Conservation (phyloP, 2,329 filamentous ascomycete genomes). For the Emergomyces orientalis region DNA sequence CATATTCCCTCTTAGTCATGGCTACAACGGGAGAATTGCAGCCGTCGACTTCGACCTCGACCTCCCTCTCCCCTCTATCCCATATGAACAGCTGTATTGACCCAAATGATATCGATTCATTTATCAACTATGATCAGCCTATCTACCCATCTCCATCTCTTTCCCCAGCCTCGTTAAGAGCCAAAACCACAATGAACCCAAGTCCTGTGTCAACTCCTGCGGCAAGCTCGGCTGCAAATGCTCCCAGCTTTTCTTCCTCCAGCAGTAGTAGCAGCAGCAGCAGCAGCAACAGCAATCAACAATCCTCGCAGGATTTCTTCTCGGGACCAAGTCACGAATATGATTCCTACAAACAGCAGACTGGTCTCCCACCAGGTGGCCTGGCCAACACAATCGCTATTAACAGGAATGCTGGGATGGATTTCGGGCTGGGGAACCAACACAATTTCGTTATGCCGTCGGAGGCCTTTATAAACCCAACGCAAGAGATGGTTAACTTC, state of each 20-base stretch:
- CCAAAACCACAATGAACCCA: conserved; percentile 7
- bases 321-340: conserved; percentile 88
- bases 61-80: conserved; percentile 20
- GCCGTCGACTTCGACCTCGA: conserved; percentile 19
- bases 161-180: conserved; percentile 13
- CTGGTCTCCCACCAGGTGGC: conserved; percentile 78
- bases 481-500: conserved; percentile 1
- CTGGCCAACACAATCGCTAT: conserved; percentile 70
- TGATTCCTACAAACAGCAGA: conserved; percentile 90
- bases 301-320: conserved; percentile 45
- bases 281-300: neutral
- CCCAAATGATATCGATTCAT: conserved; percentile 36
- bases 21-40: conserved; percentile 14
- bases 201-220: conserved; percentile 10
- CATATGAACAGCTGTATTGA: conserved; percentile 30
- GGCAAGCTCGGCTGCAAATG: conserved; percentile 27
- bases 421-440: conserved; percentile 57
- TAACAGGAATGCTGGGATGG: conserved; percentile 59
- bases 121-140: conserved; percentile 39
- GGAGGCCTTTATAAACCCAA: conserved; percentile 23
- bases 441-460: conserved; percentile 52
- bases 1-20: conserved; percentile 9
- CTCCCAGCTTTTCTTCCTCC: conserved; percentile 25
- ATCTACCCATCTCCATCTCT: conserved; percentile 29
- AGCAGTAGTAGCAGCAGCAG: conserved; percentile 15